Evolutionary conservation across 371 early-diverging fungal species (phyloP).

Genomic region (Haplosporangium sp.): DNA sequence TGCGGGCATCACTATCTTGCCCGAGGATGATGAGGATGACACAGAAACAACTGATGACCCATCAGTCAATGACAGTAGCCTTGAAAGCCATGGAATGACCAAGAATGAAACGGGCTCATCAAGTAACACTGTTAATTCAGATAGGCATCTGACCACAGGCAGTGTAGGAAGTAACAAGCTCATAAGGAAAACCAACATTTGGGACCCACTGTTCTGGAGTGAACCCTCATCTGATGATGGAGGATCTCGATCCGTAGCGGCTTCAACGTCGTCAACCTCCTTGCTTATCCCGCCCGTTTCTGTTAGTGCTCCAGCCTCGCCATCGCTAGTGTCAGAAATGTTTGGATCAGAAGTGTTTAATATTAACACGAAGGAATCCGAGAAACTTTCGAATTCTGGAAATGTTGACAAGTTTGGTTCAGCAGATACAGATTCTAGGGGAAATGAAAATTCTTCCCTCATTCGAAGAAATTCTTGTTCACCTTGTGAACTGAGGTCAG

Average conservation of each 20-base stretch:
- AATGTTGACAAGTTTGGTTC: background rate
- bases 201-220: conserved; percentile 53
- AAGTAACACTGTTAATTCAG: conserved; percentile 25
- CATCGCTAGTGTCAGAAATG: background rate
- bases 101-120: conserved; percentile 4
- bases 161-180: conserved; percentile 15
- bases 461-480: conserved; percentile 14
- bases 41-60: background rate
- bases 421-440: background rate
- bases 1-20: conserved; percentile 52
- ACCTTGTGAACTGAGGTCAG: conserved; percentile 1
- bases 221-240: conserved; percentile 11
- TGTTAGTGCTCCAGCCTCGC: conserved; percentile 9
- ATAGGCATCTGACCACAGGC: conserved; percentile 16
- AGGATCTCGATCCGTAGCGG: background rate
- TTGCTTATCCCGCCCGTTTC: conserved; percentile 8
- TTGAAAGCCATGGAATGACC: background rate
- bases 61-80: background rate
- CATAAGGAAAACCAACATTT: conserved; percentile 26
- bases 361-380: background rate
- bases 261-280: conserved; percentile 12
- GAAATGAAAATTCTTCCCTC: background rate
- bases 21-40: conserved; percentile 26
- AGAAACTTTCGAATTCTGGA: background rate
- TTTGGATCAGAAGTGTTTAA: background rate